Evolutionary conservation across 73 alveolate species (phyloP), one percentile per base, ranked within the genome.

Genomic region (Breviolum minutum): DNA sequence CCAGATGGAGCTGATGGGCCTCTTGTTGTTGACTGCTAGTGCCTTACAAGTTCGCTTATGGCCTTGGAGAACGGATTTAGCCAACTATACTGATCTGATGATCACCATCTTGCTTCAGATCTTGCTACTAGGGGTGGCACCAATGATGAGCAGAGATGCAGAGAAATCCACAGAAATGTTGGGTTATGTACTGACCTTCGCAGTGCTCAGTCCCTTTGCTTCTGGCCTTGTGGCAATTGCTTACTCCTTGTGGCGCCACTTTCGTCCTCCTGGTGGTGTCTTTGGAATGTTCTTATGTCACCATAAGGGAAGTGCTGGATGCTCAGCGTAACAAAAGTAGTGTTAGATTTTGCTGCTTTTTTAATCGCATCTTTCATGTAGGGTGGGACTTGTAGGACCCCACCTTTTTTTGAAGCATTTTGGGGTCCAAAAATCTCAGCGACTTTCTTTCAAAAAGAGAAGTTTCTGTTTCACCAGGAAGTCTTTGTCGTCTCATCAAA

Each of bases 1-100:
- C 61, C 91, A 91, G 88, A 62, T 91, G 61, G 97, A 68, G 79
- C 64, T 91, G 66, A 91, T 91, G 97, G 97, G 97, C 9, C 9
- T 79, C 2, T 11, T 91, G 26, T 73, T 91, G 87, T 63, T 91
- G 76, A 11, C 61, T 17, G 79, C 87, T 4, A 62, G 80, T 11
- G 77, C 97, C 27, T 10, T 91, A 30, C 97, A 91, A 27, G 88
- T 54, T 30, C 73, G 97, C 40, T 22, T 63, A 0, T 91, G 97
- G 97, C 97, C 97, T 19, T 91, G 97, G 97, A 61, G 97, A 48
- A 71, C 97, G 29, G 63, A 62, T 10, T 1, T 63, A 26, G 97
- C 97, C 64, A 91, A 91, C 97, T 71, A 71, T 66, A 63, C 89
- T 13, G 97, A 91, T 29, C 60, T 91, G 54, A 54, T n/a, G 89